Conservation (phyloP, 805 yeast species). For the Schizosaccharomyces lindneri region DNA sequence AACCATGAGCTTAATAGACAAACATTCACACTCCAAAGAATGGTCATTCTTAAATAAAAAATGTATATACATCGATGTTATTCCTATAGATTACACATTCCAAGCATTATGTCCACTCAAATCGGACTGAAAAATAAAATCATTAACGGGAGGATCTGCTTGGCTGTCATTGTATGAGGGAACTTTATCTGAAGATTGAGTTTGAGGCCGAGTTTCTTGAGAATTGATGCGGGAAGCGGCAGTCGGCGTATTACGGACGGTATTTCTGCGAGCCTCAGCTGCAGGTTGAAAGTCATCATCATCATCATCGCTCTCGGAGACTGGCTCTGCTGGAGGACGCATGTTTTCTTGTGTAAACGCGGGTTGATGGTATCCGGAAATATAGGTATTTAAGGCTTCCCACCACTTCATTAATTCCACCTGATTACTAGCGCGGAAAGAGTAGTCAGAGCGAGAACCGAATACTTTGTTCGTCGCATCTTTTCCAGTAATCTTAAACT, state of each 20-base stretch:
- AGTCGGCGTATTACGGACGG: neutral
- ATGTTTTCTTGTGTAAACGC: neutral
- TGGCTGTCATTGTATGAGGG: neutral
- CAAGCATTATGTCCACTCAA: neutral
- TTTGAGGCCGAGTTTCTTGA: neutral
- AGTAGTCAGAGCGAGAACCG: conserved; percentile 15
- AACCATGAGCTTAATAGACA: too few species aligned
- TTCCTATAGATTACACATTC: neutral
- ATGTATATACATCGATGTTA: too few species aligned
- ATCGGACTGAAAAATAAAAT: neutral
- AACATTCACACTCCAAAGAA: too few species aligned
- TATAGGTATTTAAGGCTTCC: conserved; percentile 10
- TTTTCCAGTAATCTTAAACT: conserved; percentile 22
- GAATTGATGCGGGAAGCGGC: neutral
- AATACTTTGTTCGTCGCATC: conserved; percentile 14
- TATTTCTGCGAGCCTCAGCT: neutral
- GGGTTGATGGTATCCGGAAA: neutral
- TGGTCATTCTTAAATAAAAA: too few species aligned
- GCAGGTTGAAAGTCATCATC: neutral
- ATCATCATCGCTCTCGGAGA: neutral
- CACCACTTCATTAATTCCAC: conserved; percentile 26
- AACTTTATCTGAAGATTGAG: neutral
- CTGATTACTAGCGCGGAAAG: conserved; percentile 21
- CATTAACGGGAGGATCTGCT: neutral
- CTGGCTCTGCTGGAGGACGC: neutral